Evolutionary conservation across 495 filamentous ascomycete species (phyloP), one percentile per base, ranked within the genome.

Genomic region (Cudoniella acicularis): DNA sequence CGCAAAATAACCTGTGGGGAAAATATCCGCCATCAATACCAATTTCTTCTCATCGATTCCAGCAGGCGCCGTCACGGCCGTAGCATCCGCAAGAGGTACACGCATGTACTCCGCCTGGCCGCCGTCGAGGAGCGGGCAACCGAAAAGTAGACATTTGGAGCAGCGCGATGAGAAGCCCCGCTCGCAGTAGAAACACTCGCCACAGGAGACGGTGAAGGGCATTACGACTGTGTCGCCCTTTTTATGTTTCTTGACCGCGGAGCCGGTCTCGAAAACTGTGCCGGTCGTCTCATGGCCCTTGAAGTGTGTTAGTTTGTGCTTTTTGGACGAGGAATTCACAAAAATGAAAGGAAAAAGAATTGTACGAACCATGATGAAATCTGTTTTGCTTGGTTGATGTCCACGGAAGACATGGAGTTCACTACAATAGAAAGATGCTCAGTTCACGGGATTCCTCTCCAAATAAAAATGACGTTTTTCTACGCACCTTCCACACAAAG

Each of bases 381-480:
- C 87, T 6, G 82, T 77, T 3, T 74, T 73, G 26, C 75, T 79
- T 13, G 84, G 77, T 70, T 93, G 86, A 70, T 91, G 82, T 54
- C 92, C 93, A 27, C 94, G 86, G 74, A 88, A 98, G 25, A 88
- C 84, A 73, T 98, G 94, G 47, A 98, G 79, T 64, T 97, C 94
- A 67, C 90, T 96, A 62, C 21, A n/a, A n/a, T n/a, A n/a, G n/a
- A n/a, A n/a, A n/a, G n/a, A n/a, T n/a, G 24, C 24, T 57, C 23
- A 24, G 21, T 22, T 17, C 6, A 20, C 52, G 20, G 57, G 50
- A 47, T 51, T 54, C 30, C 20, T 23, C 54, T 30, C 20, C 54
- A 49, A 42, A 45, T 43, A 49, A 42, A 45, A 42, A n/a, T 51
- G n/a, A 78, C 83, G 69, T 74, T 41, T 41, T 9, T 47, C 20